Percentiles rank a stretch among this genome's conserved stretches.
phyloP scores from a whole-genome alignment of 352 stramenopile species.

The Phytophthora cryptogea region DNA sequence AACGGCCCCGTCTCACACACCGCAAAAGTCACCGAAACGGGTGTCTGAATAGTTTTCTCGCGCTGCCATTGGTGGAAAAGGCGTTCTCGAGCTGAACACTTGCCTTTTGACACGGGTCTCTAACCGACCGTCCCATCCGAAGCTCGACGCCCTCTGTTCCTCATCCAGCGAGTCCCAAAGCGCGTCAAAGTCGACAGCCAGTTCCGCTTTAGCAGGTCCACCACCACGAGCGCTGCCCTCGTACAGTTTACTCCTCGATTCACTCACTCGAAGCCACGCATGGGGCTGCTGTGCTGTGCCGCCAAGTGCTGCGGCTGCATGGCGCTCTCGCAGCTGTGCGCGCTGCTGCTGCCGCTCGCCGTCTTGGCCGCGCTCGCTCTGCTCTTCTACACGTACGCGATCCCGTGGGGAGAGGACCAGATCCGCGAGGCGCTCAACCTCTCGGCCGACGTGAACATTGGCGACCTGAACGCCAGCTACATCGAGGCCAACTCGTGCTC shows the following conservation, averaged over 20 bases:
- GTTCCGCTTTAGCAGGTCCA: constrained; percentile 27
- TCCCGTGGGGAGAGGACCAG: constrained; percentile 80
- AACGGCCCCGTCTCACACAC: constrained; percentile 17
- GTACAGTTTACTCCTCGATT: neutral
- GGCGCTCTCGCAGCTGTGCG: constrained; percentile 68
- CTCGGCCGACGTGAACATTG: constrained; percentile 48
- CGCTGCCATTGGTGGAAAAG: constrained; percentile 8
- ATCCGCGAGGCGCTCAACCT: constrained; percentile 62
- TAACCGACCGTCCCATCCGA: constrained; percentile 21
- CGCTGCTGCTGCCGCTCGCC: constrained; percentile 57
- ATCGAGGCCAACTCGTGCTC: constrained; percentile 75
- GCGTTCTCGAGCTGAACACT: neutral
- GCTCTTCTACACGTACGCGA: constrained; percentile 69
- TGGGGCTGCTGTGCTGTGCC: constrained; percentile 56
- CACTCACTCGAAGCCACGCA: constrained; percentile 16
- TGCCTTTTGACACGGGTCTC: constrained; percentile 10
- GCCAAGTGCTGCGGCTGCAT: constrained; percentile 83
- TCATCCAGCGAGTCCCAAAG: neutral
- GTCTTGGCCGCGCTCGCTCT: constrained; percentile 57
- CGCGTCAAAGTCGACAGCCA: constrained; percentile 21
- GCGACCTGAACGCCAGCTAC: constrained; percentile 52
- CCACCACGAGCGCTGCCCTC: constrained; percentile 16
- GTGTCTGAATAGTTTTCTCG: constrained; percentile 21
- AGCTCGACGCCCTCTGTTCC: constrained; percentile 4
- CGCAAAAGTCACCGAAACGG: constrained; percentile 18